Percentiles rank a stretch among this genome's conserved stretches.
phyloP scores from a whole-genome alignment of 495 filamentous ascomycete species.

The Monascus purpureus region DNA sequence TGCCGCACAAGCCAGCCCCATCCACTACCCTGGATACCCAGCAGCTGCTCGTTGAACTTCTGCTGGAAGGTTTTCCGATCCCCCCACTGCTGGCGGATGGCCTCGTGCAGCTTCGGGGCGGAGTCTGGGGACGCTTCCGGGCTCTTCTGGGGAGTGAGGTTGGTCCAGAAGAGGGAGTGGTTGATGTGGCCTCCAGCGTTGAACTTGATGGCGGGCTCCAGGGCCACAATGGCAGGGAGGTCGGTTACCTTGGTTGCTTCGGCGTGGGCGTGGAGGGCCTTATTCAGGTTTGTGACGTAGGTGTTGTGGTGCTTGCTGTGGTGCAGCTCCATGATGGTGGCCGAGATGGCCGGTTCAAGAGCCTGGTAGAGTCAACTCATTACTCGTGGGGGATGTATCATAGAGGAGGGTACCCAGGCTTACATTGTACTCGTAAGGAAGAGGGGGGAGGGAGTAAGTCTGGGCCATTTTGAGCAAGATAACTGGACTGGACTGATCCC shows the following conservation, averaged over 20 bases:
- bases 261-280: constrained; percentile 32
- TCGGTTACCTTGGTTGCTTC: constrained; percentile 30
- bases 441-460: constrained; percentile 21
- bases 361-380: constrained; percentile 42
- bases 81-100: constrained; percentile 61
- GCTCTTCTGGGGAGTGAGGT: constrained; percentile 53
- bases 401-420: no score
- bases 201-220: constrained; percentile 84
- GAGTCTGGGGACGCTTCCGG: constrained; percentile 52
- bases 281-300: constrained; percentile 51
- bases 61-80: constrained; percentile 52
- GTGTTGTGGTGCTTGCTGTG: constrained; percentile 53
- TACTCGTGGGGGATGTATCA: no score
- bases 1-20: constrained; percentile 92
- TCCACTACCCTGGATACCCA: constrained; percentile 81
- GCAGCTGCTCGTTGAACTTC: constrained; percentile 54
- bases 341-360: constrained; percentile 86
- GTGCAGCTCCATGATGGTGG: constrained; percentile 91
- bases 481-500: background rate
- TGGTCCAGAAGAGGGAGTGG: constrained; percentile 88
- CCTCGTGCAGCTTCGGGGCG: constrained; percentile 36
- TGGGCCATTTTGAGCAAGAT: background rate
- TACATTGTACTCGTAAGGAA: constrained; percentile 33
- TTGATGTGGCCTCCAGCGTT: constrained; percentile 90
- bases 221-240: constrained; percentile 48